Base-by-base conservation (phyloP, 1,284 basidiomycete genomes). In the Irpex sp. region DNA sequence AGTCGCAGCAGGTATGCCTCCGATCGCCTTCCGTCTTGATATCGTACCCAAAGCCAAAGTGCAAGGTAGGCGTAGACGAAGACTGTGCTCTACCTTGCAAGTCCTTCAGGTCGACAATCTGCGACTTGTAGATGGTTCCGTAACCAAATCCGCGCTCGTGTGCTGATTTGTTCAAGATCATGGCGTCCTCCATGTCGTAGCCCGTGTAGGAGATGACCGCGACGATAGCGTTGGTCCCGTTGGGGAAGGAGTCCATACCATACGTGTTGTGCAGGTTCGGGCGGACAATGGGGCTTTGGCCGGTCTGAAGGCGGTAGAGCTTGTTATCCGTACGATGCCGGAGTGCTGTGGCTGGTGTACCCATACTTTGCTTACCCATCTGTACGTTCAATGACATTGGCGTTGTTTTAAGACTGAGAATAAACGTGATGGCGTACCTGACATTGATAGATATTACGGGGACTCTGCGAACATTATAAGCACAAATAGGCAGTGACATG, bases 341-440 rank as follows among this genome's bases (percentile, higher is more conserved):
- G 35, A 98, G 74, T 3, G 94, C 92, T 1, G 95, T 98, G 36
- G 94, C 90, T 1, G 97, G 96, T 35, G 97, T 99, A 47, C 97
- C 97, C 97, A 99, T 99, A 1, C 94, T 93, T 84, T 99, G 97
- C 82, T 99, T 99, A 76, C 94, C 95, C 97, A 99, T 99, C 89
- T 98, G 67, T 33, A 61, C 16, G 56, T 14, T 47, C 12, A 18
- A n/a, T 19, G 35, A 39, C 28, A 47, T 45, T 39, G 10, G 9
- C 4, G 5, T 19, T 19, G 14, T 18, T 18, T n/a, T n/a, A n/a
- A n/a, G n/a, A n/a, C n/a, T n/a, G n/a, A n/a, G n/a, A n/a, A n/a
- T n/a, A n/a, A n/a, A n/a, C n/a, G n/a, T n/a, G n/a, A n/a, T 48
- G 10, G 68, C 74, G 33, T 68, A 90, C 89, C 82, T 92, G 90